Conservation (phyloP, 1,284 basidiomycete genomes). For the Ceratobasidium sp. region DNA sequence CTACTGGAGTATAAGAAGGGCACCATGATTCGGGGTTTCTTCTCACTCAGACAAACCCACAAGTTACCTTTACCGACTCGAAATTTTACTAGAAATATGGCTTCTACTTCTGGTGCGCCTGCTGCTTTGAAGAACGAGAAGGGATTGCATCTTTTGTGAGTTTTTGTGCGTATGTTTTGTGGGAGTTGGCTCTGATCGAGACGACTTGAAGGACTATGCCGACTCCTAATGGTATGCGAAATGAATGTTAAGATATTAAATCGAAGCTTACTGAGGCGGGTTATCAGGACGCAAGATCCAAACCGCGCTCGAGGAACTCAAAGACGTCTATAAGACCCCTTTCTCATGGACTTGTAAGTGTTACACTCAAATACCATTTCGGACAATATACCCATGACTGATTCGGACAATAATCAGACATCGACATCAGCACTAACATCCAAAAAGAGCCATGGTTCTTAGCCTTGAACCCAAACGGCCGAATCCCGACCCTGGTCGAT, state of each 20-base stretch:
- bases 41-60: neutral
- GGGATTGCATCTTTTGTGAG: conserved; percentile 38
- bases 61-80: neutral
- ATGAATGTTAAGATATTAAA: neutral
- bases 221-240: conserved; percentile 30
- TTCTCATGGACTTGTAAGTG: conserved; percentile 40
- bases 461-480: conserved; percentile 32
- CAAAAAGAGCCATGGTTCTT: conserved; percentile 45
- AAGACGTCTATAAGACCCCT: conserved; percentile 27
- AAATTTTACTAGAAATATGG: conserved; percentile 1
- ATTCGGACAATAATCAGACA: neutral
- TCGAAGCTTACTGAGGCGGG: neutral
- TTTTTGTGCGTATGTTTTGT: neutral
- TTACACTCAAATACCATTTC: neutral
- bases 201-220: conserved; percentile 23
- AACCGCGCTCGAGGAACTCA: conserved; percentile 37
- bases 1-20: neutral
- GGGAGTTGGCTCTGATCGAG: neutral
- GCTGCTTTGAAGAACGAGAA: conserved; percentile 28
- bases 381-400: no score
- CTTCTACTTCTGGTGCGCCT: conserved; percentile 10
- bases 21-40: conserved; percentile 24
- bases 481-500: conserved; percentile 38
- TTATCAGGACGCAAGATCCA: conserved; percentile 33
- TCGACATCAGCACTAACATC: conserved; percentile 40